These are phyloP conservation scores for Lactifluus volemus DNA, from an alignment of 768 basidiomycete genomes.

Conservation along the genomic window DNA sequence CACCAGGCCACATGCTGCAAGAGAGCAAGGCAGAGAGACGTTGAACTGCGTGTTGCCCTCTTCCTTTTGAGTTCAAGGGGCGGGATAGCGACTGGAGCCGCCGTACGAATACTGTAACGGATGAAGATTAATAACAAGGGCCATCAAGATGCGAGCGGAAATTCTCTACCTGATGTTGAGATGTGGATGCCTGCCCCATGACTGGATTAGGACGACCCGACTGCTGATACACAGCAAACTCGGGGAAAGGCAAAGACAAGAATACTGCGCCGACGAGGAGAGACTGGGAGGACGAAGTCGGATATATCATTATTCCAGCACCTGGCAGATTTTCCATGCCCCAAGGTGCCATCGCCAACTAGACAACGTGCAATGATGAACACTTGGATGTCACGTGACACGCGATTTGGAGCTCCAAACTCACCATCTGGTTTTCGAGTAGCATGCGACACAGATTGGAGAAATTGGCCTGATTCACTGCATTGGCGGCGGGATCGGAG, in stretches of 20 bases:
- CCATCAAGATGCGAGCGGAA: background rate
- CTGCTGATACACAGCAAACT: conserved; percentile 26
- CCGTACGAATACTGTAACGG: conserved; percentile 10
- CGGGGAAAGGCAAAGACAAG: conserved; percentile 40
- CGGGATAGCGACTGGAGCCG: conserved; percentile 6
- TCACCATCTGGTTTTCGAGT: conserved; percentile 44
- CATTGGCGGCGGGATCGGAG: conserved; percentile 38
- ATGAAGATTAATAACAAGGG: background rate
- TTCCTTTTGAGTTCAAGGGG: background rate
- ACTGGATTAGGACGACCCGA: conserved; percentile 19
- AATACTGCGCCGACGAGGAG: conserved; percentile 18
- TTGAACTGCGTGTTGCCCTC: no score
- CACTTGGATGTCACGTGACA: background rate
- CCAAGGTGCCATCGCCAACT: conserved; percentile 18
- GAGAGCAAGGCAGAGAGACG: background rate
- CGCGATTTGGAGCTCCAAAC: no score
- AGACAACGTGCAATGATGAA: background rate
- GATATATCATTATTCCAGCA: conserved; percentile 19
- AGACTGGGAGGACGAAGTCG: conserved; percentile 7
- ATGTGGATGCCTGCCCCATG: conserved; percentile 46
- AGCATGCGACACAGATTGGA: conserved; percentile 45
- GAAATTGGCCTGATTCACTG: conserved; percentile 46
- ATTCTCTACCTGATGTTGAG: conserved; percentile 10
- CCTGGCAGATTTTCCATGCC: conserved; percentile 11
- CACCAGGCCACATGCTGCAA: background rate